Evolutionary conservation across 345 rosid genomes (phyloP), one percentile per base, ranked within the genome.

Genomic region (Salix arbutifolia): DNA sequence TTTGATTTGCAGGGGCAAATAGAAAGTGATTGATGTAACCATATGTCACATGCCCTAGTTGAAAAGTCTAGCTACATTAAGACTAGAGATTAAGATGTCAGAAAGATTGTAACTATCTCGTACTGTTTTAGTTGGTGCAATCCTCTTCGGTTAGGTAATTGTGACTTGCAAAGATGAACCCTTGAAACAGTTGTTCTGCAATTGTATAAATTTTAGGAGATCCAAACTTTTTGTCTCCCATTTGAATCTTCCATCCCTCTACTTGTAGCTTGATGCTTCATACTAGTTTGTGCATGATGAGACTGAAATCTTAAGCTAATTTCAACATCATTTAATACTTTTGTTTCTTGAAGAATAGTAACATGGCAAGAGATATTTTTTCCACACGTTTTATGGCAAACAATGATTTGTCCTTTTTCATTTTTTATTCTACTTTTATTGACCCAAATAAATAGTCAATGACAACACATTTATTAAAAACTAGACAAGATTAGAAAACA

Each of bases 1-100:
- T 68, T 74, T 69, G 73, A 70, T 74, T 75, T 74, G 56, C 2
- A 40, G 25, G 73, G 75, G 60, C 17, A 68, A 31, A 53, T 70
- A 44, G 46, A 69, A 77, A 13, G 18, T 44, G 35, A 44, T 48
- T 37, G 58, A 37, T 23, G 38, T 2, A 35, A 28, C 30, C 38
- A 19, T 11, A 37, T 23, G 71, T 67, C 42, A 30, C 56, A 40
- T 76, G 79, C 70, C 78, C 65, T 1, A 17, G 61, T 74, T 52
- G 64, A 64, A 72, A 46, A 64, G 18, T 33, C 8, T 4, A 56
- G 18, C 48, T 42, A 21, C 60, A 56, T 66, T 68, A 67, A 76
- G 73, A 52, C 60, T 33, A 33, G 40, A 66, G 60, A 75, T 60
- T 68, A 46, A 53, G 80, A 74, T 84, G 26, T 70, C 67, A 25